Evolutionary conservation across 352 stramenopile species (phyloP).

Genomic region (Pythium oligandrum): DNA sequence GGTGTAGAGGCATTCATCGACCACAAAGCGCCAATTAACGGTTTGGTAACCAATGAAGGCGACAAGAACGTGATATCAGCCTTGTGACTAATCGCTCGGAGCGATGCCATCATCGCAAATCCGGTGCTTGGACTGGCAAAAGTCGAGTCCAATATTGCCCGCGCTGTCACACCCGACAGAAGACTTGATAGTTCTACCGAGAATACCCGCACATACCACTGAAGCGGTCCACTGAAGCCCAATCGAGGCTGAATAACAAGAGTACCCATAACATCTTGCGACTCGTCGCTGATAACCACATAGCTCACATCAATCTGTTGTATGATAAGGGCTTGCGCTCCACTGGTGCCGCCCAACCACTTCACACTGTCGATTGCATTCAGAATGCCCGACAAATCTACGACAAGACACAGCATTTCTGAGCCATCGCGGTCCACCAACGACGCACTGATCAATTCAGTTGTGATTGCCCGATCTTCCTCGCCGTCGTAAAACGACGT

Average conservation of each 20-base stretch:
- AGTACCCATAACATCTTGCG: not conserved
- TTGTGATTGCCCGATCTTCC: not conserved
- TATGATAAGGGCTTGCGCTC: no score
- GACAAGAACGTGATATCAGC: not conserved
- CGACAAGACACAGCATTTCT: constrained; percentile 1
- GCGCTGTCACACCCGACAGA: not conserved
- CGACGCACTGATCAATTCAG: constrained; percentile 1
- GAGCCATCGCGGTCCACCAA: constrained; percentile 6
- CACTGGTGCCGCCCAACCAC: no score
- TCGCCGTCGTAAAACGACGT: not conserved
- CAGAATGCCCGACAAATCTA: not conserved
- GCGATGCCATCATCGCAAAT: not conserved
- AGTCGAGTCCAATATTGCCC: not conserved
- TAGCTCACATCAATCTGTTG: not conserved
- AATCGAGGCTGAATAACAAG: not conserved
- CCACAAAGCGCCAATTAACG: not conserved
- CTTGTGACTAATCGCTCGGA: not conserved
- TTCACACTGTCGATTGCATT: not conserved
- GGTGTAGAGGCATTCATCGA: not conserved
- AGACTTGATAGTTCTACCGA: not conserved
- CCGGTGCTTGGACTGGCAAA: not conserved
- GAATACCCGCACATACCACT: not conserved
- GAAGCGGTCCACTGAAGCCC: constrained; percentile 1
- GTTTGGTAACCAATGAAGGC: constrained; percentile 1
- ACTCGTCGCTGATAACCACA: not conserved